These are phyloP conservation scores for Thuidium tamariscinum DNA, from an alignment of 225 moss, liverwort and hornwort genomes.

Conservation along the genomic window DNA sequence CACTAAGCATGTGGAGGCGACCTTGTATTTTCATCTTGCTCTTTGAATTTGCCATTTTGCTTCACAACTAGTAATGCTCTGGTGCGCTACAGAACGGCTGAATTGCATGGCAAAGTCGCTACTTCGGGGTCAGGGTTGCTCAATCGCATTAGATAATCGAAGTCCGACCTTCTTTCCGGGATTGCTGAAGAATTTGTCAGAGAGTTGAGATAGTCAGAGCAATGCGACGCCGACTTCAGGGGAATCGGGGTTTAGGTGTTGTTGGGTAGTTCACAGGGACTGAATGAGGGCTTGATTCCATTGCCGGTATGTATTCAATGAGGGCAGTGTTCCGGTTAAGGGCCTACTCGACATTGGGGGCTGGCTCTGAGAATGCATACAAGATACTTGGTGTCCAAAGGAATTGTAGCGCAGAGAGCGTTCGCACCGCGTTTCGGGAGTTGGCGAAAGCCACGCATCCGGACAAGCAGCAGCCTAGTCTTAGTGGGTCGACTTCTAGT, in stretches of 20 bases:
- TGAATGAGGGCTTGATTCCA: neutral
- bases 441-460: slow-evolving; percentile 95
- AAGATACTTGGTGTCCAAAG: slow-evolving; percentile 65
- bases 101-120: neutral
- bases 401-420: slow-evolving; percentile 30
- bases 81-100: neutral
- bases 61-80: neutral
- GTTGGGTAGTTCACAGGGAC: neutral
- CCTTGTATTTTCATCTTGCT: neutral
- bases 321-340: slow-evolving; percentile 2
- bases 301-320: neutral
- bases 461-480: slow-evolving; percentile 55
- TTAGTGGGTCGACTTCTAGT: slow-evolving; percentile 21
- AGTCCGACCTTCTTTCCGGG: neutral
- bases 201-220: neutral
- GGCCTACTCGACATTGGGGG: slow-evolving; percentile 10
- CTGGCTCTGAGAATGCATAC: slow-evolving; percentile 57
- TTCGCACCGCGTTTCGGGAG: slow-evolving; percentile 62
- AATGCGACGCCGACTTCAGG: neutral
- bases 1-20: neutral
- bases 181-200: neutral
- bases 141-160: neutral
- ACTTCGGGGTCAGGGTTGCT: neutral
- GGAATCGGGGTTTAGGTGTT: neutral
- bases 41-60: neutral